phyloP scores from a whole-genome alignment of 2,329 filamentous ascomycete genomes.

The Drechslerella coelobrocha region DNA sequence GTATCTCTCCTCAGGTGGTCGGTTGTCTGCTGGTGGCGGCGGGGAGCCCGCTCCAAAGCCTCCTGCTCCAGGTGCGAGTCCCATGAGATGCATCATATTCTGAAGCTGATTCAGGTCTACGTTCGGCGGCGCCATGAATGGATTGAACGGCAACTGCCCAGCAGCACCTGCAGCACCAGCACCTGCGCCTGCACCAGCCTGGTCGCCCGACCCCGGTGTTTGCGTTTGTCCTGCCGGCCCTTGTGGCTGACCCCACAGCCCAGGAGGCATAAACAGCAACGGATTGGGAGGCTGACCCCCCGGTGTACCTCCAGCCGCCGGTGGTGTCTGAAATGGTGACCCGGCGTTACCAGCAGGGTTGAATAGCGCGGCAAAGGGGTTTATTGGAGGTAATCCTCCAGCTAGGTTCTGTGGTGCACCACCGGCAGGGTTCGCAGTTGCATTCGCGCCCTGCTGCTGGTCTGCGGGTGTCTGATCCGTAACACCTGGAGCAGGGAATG shows the following conservation, averaged over 20 bases:
- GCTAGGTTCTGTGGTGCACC: slow-evolving; percentile 25
- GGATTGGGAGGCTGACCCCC: slow-evolving; percentile 20
- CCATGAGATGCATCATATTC: slow-evolving; percentile 65
- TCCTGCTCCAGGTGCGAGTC: slow-evolving; percentile 35
- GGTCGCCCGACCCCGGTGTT: slow-evolving; percentile 20
- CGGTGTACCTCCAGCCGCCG: slow-evolving; percentile 53
- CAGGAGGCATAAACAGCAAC: slow-evolving; percentile 39
- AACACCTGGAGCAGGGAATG: slow-evolving; percentile 88
- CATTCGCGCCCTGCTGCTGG: slow-evolving; percentile 57
- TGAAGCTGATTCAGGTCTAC: slow-evolving; percentile 68
- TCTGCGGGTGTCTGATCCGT: slow-evolving; percentile 81
- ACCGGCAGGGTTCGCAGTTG: slow-evolving; percentile 33
- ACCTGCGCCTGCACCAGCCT: slow-evolving; percentile 48
- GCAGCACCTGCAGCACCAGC: slow-evolving; percentile 51
- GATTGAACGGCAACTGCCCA: slow-evolving; percentile 58
- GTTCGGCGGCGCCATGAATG: slow-evolving; percentile 67
- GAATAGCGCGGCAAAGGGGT: slow-evolving; percentile 70
- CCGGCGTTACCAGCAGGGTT: slow-evolving; percentile 50
- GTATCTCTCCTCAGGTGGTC: slow-evolving; percentile 92
- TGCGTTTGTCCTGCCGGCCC: slow-evolving; percentile 56
- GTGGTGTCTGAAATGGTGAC: slow-evolving; percentile 54
- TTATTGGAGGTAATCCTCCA: slow-evolving; percentile 57
- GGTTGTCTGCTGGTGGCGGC: slow-evolving; percentile 73
- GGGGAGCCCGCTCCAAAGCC: slow-evolving; percentile 55
- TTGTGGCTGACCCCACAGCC: slow-evolving; percentile 53